Conservation (phyloP, 768 basidiomycete genomes). For the Podaxis sp. region DNA sequence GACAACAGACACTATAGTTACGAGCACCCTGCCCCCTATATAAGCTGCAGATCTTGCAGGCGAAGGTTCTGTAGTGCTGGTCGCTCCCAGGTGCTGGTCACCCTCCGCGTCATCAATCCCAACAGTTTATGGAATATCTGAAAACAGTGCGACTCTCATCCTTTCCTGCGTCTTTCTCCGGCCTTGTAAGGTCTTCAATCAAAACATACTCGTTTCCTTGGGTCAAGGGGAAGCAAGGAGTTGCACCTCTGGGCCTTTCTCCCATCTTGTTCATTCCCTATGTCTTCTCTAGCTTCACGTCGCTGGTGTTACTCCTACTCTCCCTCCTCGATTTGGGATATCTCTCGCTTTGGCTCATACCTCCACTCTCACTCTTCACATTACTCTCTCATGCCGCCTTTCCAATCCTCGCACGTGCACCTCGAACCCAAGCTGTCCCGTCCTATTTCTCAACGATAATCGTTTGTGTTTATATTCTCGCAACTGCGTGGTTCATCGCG, state of each 20-base stretch:
- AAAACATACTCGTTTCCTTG: background rate
- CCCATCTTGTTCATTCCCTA: background rate
- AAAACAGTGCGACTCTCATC: background rate
- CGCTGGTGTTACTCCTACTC: background rate
- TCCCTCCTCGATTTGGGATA: slow-evolving; percentile 5
- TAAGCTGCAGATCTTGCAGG: background rate
- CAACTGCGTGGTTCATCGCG: slow-evolving; percentile 6
- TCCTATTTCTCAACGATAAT: slow-evolving; percentile 4
- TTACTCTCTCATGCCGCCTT: background rate
- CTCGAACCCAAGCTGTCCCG: background rate
- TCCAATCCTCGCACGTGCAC: background rate
- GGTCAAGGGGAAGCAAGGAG: background rate
- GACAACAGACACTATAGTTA: slow-evolving; percentile 5
- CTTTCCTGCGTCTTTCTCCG: background rate
- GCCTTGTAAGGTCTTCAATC: background rate
- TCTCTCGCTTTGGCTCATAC: slow-evolving; percentile 4
- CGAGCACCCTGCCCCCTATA: background rate
- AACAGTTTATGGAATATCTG: background rate
- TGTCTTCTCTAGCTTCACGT: background rate
- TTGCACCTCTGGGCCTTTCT: background rate
- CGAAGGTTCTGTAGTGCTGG: background rate
- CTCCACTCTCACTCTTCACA: slow-evolving; percentile 1
- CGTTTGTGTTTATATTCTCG: slow-evolving; percentile 1
- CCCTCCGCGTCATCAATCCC: background rate
- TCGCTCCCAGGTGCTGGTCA: slow-evolving; percentile 6